Conservation (phyloP, 73 alveolate species). For the Effrenium voratum region DNA sequence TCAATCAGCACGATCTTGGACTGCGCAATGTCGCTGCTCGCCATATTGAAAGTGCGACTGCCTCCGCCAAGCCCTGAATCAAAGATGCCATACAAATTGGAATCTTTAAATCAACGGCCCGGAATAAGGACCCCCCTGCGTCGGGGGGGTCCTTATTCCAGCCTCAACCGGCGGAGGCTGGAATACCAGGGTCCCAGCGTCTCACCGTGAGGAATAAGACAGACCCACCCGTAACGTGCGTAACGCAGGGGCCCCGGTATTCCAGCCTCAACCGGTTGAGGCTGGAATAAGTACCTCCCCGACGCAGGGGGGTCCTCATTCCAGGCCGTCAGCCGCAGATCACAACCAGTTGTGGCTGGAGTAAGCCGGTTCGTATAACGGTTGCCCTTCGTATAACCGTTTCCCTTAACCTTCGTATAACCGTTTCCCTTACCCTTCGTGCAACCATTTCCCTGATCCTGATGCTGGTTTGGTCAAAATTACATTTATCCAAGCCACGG, state of each 20-base stretch:
- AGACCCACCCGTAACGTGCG: background rate
- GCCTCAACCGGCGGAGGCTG: slow-evolving; percentile 24
- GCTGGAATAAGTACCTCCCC: slow-evolving; percentile 1
- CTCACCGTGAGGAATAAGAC: background rate
- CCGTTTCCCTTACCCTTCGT: slow-evolving; percentile 6
- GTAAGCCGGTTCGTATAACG: background rate
- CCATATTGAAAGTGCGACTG: too few relatives aligned
- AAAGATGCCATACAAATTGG: background rate
- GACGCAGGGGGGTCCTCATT: slow-evolving; percentile 36
- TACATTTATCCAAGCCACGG: background rate
- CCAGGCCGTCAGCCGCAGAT: slow-evolving; percentile 25
- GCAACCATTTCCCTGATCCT: too few relatives aligned
- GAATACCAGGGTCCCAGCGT: background rate
- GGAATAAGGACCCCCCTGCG: slow-evolving; percentile 34
- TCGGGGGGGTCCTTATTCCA: slow-evolving; percentile 4
- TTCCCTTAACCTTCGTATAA: slow-evolving; percentile 20
- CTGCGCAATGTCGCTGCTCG: too few relatives aligned
- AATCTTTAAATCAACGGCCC: background rate
- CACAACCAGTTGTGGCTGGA: slow-evolving; percentile 20
- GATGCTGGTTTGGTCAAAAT: too few relatives aligned
- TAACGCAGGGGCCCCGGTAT: slow-evolving; percentile 9
- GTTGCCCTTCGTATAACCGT: slow-evolving; percentile 38
- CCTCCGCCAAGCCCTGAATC: background rate
- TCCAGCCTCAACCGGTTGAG: slow-evolving; percentile 31
- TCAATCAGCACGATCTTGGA: background rate